A percentile compares a stretch with the other conserved stretches of the same genome.
Evolutionary conservation across 2,329 filamentous ascomycete genomes (phyloP).

Genomic region (Trichophyton schoenleinii): DNA sequence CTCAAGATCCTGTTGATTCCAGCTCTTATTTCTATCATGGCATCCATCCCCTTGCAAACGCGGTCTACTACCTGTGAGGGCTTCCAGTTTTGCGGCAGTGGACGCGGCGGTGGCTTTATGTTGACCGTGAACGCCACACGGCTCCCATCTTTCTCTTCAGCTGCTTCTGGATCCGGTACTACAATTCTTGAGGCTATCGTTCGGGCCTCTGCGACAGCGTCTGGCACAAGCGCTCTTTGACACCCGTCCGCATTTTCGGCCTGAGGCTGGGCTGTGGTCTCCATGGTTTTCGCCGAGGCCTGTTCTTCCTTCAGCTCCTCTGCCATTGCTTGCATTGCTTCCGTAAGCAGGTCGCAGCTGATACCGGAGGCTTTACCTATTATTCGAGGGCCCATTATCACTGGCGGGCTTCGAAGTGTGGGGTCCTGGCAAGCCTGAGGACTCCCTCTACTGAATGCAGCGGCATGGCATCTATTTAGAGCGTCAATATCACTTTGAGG

Average conservation of each 20-base stretch:
- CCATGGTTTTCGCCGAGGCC: not conserved
- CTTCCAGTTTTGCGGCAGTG: not conserved
- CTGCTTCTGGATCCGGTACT: not conserved
- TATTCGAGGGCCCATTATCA: not conserved
- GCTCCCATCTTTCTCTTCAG: not conserved
- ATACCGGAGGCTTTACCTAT: not conserved
- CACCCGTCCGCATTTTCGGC: not conserved
- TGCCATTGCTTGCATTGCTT: not conserved
- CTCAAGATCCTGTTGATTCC: not conserved
- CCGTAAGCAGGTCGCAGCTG: not conserved
- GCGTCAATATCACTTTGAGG: not conserved
- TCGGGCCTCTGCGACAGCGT: not conserved
- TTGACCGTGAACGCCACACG: not conserved
- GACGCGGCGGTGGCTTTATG: not conserved
- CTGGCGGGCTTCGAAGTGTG: not conserved
- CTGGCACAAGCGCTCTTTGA: not conserved
- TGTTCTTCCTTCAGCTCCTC: not conserved
- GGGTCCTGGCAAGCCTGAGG: not conserved
- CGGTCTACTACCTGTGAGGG: not conserved
- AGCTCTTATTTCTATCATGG: not conserved
- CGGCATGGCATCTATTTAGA: not conserved
- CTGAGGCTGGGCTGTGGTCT: not conserved
- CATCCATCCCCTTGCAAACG: not conserved
- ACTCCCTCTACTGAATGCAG: not conserved
- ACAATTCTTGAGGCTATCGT: not conserved